Conservation (phyloP, 176 grass and related monocot genomes). For the Aegilops tauschii region DNA sequence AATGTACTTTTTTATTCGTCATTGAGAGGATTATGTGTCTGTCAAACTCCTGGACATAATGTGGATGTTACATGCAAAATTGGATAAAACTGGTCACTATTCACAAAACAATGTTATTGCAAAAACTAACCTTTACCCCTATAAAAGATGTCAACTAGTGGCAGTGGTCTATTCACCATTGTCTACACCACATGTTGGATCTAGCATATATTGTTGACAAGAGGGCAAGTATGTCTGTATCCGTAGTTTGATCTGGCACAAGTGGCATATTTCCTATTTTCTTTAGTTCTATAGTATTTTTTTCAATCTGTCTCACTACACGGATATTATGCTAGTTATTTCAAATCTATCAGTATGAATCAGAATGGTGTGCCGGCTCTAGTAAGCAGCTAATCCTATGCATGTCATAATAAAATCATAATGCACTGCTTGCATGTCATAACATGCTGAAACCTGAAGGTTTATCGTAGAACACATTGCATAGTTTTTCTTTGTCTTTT, state of each 20-base stretch:
- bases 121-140: background rate
- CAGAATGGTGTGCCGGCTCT: conserved; percentile 2
- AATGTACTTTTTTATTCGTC: background rate
- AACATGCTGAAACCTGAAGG: conserved; percentile 5
- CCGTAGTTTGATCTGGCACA: background rate
- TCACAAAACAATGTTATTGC: background rate
- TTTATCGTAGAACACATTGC: background rate
- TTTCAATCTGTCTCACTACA: background rate
- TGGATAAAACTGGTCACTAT: conserved; percentile 3
- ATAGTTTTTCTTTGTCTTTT: background rate
- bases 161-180: background rate
- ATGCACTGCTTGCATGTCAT: background rate
- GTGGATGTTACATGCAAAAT: background rate
- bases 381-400: background rate
- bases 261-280: conserved; percentile 8
- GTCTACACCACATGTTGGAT: background rate
- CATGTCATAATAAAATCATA: conserved; percentile 6
- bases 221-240: background rate
- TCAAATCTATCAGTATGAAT: conserved; percentile 13
- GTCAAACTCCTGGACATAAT: conserved; percentile 4
- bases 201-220: background rate
- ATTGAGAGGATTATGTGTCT: background rate
- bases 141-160: conserved; percentile 8
- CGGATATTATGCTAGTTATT: background rate
- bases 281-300: background rate